Percentiles rank a stretch among this genome's conserved stretches.
Evolutionary conservation across 2,329 filamentous ascomycete genomes (phyloP).

Genomic region (Phialemonium atrogriseum): DNA sequence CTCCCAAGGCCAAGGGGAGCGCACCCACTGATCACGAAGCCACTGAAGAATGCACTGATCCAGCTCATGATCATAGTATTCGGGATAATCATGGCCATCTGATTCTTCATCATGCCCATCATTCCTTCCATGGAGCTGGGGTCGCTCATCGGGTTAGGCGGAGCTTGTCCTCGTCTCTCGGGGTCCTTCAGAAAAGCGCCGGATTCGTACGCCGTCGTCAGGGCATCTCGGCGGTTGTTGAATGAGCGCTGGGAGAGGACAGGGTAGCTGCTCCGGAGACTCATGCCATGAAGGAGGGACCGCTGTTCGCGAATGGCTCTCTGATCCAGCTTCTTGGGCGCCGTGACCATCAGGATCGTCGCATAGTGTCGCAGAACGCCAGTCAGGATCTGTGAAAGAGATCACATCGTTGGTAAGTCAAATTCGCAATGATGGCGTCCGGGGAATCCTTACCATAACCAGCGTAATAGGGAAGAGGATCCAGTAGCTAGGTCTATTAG

Average conservation of each 20-base stretch:
- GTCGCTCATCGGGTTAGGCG: conserved; percentile 90
- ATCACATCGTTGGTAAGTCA: not conserved
- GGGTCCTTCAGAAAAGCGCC: conserved; percentile 87
- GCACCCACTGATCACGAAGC: conserved; percentile 85
- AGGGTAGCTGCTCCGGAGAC: conserved; percentile 74
- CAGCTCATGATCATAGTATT: conserved; percentile 99
- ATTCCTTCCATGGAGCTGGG: conserved; percentile 97
- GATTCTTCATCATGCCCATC: conserved; percentile 99
- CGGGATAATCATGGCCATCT: conserved; percentile 99
- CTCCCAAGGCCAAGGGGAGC: not conserved
- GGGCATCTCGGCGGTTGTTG: conserved; percentile 67
- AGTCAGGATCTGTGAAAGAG: conserved; percentile 62
- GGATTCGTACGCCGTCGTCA: conserved; percentile 74
- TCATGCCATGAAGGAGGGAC: conserved; percentile 73
- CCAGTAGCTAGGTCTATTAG: conserved; percentile 68
- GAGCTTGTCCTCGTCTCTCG: conserved; percentile 74
- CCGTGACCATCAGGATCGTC: conserved; percentile 76
- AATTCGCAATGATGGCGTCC: not conserved
- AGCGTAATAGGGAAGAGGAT: conserved; percentile 95
- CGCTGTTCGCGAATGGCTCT: conserved; percentile 79
- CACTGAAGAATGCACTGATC: conserved; percentile 99
- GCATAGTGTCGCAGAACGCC: conserved; percentile 95
- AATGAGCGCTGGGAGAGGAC: conserved; percentile 74
- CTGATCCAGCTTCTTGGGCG: conserved; percentile 74
- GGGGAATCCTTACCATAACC: conserved; percentile 64